A percentile compares a stretch with the other conserved stretches of the same genome.
phyloP scores from a whole-genome alignment of 306 rosid species.

The Dalbergia cultrata region DNA sequence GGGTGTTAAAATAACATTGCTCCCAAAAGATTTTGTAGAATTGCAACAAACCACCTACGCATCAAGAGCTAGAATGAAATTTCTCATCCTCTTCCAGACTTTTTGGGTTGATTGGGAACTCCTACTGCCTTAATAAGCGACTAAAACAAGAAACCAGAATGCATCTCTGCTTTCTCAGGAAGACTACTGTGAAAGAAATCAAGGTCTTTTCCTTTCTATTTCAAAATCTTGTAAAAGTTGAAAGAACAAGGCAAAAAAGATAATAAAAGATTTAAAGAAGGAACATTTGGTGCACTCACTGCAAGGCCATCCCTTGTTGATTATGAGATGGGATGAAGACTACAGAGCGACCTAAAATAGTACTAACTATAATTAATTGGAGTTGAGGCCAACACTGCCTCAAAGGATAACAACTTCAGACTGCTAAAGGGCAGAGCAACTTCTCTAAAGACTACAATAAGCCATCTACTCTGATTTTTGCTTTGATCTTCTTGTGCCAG shows the following conservation, averaged over 20 bases:
- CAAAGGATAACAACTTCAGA: constrained; percentile 5
- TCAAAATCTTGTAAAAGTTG: constrained; percentile 33
- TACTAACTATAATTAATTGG: constrained; percentile 43
- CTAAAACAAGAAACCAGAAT: not conserved
- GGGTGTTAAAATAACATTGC: no score
- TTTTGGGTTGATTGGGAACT: not conserved
- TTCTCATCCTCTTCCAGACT: not conserved
- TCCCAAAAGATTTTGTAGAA: not conserved
- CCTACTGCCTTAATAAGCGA: not conserved
- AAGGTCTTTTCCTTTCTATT: constrained; percentile 40
- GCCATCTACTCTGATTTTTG: constrained; percentile 69
- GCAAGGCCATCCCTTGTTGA: constrained; percentile 53
- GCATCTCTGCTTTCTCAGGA: not conserved
- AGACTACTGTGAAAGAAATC: constrained; percentile 31
- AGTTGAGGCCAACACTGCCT: constrained; percentile 45
- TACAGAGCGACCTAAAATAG: constrained; percentile 51
- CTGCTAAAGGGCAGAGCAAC: constrained; percentile 44
- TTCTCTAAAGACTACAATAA: constrained; percentile 40
- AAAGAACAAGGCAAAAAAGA: constrained; percentile 40
- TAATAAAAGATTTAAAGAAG: constrained; percentile 40
- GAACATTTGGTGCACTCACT: constrained; percentile 45
- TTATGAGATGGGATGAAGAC: constrained; percentile 55
- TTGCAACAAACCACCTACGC: not conserved
- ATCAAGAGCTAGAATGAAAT: not conserved
- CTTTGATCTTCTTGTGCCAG: constrained; percentile 56